Evolutionary conservation across 176 grass and related monocot species (phyloP), one percentile per base, ranked within the genome.

Genomic region (Triticum timopheevii): DNA sequence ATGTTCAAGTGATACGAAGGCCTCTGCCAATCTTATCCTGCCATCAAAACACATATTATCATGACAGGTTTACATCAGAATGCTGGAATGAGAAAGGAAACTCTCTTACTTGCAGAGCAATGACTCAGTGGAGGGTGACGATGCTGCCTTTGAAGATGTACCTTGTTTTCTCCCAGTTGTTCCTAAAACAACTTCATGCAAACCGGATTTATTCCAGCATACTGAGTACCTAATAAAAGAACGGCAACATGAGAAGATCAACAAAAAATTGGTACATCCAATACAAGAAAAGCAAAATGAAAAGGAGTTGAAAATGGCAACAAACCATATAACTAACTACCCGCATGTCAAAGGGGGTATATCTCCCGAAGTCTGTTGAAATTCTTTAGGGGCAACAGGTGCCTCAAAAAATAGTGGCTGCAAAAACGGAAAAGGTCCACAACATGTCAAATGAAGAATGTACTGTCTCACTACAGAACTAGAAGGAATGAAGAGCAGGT

Each of bases 131-230:
- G 93, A 95, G 69, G 92, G 93, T 56, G 80, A 85, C 56, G 79
- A 75, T 54, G 84, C 90, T 34, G 91, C 91, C 79, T 95, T 94
- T 13, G 86, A 80, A 62, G 96, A 98, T 16, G 96, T 86, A 33
- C 93, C 96, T 86, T 98, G 96, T 92, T 95, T 98, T 84, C 93
- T 98, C 8, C 96, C 96, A 11, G 93, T 92, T 87, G 92, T 98
- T 82, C 88, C 92, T 61, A 95, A 81, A 52, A 98, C 35, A 86
- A 95, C 93, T 90, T 95, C 92, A 91, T 92, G 92, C 61, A 95
- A 88, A 47, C 93, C 88, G 0, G 49, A 93, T 85, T 87, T 92
- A 78, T 98, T 96, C 96, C 96, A 98, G 84, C 93, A 95, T 42
- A 98, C 88, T 4, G 93, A 98, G 68, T 98, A 95, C 80, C 96